Conservation (phyloP, 1,284 basidiomycete genomes). For the Tilletia indica region DNA sequence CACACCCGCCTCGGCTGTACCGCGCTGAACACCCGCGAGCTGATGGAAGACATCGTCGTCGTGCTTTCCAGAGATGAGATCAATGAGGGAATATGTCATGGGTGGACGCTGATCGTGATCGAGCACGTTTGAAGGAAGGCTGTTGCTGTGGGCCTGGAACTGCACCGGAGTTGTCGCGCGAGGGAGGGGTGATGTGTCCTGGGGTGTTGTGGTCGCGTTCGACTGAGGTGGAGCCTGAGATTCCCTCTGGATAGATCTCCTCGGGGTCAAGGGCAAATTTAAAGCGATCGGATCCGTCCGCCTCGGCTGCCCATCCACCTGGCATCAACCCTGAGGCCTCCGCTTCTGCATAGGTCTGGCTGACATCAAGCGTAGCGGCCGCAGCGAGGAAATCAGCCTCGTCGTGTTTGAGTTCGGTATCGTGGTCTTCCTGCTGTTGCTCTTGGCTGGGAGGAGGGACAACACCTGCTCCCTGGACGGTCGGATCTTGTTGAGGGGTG, state of each 20-base stretch:
- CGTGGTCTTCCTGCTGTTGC: constrained; percentile 1
- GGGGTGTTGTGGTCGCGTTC: constrained; percentile 3
- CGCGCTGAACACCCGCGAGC: constrained; percentile 35
- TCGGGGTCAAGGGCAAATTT: background rate
- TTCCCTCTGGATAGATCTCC: background rate
- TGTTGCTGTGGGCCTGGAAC: too few species aligned
- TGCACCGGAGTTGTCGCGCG: background rate
- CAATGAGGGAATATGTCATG: constrained; percentile 30
- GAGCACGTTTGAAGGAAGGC: constrained; percentile 11
- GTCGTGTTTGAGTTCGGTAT: constrained; percentile 13
- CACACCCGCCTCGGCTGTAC: constrained; percentile 30
- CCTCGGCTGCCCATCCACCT: constrained; percentile 1
- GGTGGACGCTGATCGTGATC: constrained; percentile 9
- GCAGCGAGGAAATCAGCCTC: constrained; percentile 9
- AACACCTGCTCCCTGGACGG: background rate
- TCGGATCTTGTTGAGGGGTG: background rate
- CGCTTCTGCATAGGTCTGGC: constrained; percentile 7
- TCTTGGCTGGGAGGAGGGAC: background rate
- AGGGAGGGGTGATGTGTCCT: background rate
- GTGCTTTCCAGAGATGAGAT: constrained; percentile 41
- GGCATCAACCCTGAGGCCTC: constrained; percentile 1
- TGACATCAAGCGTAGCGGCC: background rate
- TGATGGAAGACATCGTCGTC: constrained; percentile 48
- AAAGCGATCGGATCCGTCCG: constrained; percentile 4
- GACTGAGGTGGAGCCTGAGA: constrained; percentile 11